Percentiles rank a stretch among this genome's conserved stretches.
Conservation (phyloP, 2,329 filamentous ascomycete species). For the Diaporthe humulicola region DNA sequence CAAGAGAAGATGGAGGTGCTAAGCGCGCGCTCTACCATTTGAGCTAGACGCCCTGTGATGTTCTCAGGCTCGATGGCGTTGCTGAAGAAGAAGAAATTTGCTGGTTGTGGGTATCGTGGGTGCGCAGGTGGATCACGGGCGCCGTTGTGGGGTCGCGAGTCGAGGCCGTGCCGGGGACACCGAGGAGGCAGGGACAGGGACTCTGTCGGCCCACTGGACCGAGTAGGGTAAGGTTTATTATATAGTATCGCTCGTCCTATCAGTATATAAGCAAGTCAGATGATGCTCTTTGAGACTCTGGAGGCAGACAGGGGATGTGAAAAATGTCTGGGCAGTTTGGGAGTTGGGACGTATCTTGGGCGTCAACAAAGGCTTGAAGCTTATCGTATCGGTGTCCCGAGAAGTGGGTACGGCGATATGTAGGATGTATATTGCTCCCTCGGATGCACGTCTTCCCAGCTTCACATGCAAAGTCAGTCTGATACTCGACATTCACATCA, state of each 20-base stretch:
- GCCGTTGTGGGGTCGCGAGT: constrained; percentile 1
- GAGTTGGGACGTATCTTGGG: neutral
- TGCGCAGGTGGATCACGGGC: constrained; percentile 7
- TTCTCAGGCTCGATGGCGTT: neutral
- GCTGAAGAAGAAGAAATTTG: neutral
- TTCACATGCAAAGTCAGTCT: neutral
- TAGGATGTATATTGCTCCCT: neutral
- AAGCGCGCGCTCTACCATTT: constrained; percentile 37
- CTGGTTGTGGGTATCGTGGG: constrained; percentile 16
- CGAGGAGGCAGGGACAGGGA: neutral
- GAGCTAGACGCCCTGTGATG: constrained; percentile 35
- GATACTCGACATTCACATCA: neutral
- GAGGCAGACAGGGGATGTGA: neutral
- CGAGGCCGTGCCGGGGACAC: neutral
- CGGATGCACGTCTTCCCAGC: neutral
- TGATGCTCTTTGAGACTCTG: no score
- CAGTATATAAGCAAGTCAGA: neutral
- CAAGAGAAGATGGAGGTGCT: constrained; percentile 10
- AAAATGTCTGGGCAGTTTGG: neutral
- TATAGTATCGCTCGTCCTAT: neutral
- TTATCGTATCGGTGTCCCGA: neutral
- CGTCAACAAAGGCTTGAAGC: neutral
- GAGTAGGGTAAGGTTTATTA: neutral
- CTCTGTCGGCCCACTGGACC: neutral
- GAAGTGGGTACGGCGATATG: neutral